Evolutionary conservation across 805 yeast species (phyloP), one percentile per base, ranked within the genome.

Genomic region (Yamadazyma olivae): DNA sequence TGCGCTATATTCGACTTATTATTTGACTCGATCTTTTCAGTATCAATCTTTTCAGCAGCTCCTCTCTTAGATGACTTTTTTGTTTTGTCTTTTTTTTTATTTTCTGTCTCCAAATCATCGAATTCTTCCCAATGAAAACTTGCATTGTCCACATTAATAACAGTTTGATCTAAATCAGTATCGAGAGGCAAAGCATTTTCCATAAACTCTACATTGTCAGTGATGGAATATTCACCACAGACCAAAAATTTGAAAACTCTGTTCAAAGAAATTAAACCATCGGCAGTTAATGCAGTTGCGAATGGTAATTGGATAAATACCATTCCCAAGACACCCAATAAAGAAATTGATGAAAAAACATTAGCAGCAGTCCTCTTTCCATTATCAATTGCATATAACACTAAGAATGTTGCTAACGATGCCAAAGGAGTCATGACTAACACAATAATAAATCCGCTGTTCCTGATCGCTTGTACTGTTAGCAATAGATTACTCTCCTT

Each of bases 291-390:
- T 29, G 81, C 77, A 27, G 83, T 59, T 1, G 87, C 79, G 49
- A 81, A 62, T 14, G 95, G 95, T 26, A 84, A 56, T 68, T 81
- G 66, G 34, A 82, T 64, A 47, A 83, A 74, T 47, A 77, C 83
- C 30, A 70, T 67, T 12, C 83, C 61, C 44, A 84, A 67, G 8
- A 74, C 69, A 45, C 73, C 74, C 60, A 83, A 82, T 38, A 83
- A 66, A 0, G 86, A 71, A 25, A 84, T 61, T 5, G 93, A 83
- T 0, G 91, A 67, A 53, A 84, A 84, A 18, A 84, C 70, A 27
- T 73, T 65, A 8, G 83, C 87, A 3, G 89, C 79, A 37, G 66
- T 67, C 27, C 66, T 51, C 16, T 64, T 48, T 5, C 48, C 48
- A 5, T 44, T 43, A 14, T 51, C 52, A 12, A 58, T 42, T 9